Evolutionary conservation across 2,329 filamentous ascomycete genomes (phyloP), one percentile per base, ranked within the genome.

Genomic region (Calcarisporium arbuscula): DNA sequence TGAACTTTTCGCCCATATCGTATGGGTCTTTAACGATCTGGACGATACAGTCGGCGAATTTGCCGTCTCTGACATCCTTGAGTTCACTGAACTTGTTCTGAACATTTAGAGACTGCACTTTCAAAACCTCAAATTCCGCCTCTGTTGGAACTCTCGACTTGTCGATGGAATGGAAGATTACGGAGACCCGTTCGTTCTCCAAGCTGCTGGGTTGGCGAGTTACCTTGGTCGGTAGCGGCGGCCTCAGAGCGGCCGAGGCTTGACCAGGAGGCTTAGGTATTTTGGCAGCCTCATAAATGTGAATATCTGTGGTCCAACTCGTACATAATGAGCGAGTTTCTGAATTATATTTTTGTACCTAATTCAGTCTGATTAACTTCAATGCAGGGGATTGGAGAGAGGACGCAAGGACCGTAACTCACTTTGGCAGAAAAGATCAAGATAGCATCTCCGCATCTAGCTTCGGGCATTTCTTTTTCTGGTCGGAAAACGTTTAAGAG

Each of bases 11-110:
- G 16, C 53, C 51, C 6, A 47, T 15, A 19, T 66, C 59, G 28
- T 56, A 67, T 0, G 72, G 70, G 3, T 64, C 58, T 29, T 56
- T 65, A 30, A 88, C 71, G 3, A 94, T 75, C 50, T 89, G 73
- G 2, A 74, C 87, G 14, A 85, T 64, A 2, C 94, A 52, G 51
- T 95, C 77, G 47, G 72, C 77, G 50, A 81, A 94, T 0, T 48
- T 64, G 11, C 57, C 55, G 1, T 70, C 60, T 4, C 60, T 49
- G 2, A 86, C 59, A 46, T 88, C 74, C 43, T 80, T 68, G 34
- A 95, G 68, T 14, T 81, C 61, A 22, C 64, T 65, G 48, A 80
- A 82, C 51, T 82, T 87, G 8, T 71, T 51, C 28, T 59, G 69
- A 29, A 64, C 27, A 28, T 68, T 68, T 23, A 53, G 41, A 0